Conservation (phyloP, 108 stramenopile species). For the Parmales sp. region DNA sequence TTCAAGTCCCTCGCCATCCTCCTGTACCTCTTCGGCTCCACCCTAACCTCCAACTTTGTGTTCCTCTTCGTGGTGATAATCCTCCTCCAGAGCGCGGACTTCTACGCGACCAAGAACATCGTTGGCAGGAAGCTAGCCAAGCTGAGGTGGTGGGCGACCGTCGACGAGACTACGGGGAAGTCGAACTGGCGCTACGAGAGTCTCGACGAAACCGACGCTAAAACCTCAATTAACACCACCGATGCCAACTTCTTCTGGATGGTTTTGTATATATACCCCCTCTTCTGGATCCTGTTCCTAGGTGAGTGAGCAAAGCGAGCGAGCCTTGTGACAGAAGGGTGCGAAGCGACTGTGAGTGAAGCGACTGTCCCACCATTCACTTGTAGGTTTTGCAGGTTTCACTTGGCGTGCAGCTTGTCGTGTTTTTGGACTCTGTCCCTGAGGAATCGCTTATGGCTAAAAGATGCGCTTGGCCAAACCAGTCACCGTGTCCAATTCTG, state of each 20-base stretch:
- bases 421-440: no score
- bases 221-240: constrained; percentile 41
- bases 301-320: no score
- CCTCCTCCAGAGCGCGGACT: constrained; percentile 83
- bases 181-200: constrained; percentile 52
- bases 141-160: constrained; percentile 79
- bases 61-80: constrained; percentile 82
- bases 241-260: constrained; percentile 86
- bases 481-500: no score
- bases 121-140: constrained; percentile 80
- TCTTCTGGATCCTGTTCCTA: constrained; percentile 63
- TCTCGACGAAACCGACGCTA: constrained; percentile 75
- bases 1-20: constrained; percentile 77
- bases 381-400: no score
- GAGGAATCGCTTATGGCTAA: no score
- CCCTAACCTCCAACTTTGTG: constrained; percentile 65
- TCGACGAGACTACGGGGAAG: constrained; percentile 39
- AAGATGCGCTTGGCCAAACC: no score
- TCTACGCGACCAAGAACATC: constrained; percentile 91
- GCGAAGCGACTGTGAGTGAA: no score
- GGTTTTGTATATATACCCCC: constrained; percentile 73
- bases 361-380: no score
- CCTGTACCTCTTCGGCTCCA: constrained; percentile 74
- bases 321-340: no score
- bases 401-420: no score